phyloP scores from a whole-genome alignment of 2,329 filamentous ascomycete species.

The Penicillium occitanis region DNA sequence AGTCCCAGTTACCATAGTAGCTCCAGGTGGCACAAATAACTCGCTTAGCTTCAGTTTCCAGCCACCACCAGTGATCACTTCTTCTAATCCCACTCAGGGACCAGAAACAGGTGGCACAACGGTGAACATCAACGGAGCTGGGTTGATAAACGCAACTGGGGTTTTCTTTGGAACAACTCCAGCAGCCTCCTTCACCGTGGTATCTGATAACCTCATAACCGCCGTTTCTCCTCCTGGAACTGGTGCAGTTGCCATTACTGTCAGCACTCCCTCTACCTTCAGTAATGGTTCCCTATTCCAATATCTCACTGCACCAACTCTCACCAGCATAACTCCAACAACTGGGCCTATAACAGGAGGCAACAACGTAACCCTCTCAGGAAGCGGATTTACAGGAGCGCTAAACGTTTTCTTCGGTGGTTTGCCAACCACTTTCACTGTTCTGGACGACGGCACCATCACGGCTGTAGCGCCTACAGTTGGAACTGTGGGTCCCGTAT shows the following conservation, averaged over 20 bases:
- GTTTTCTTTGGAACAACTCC: conserved; percentile 11
- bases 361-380: conserved; percentile 8
- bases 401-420: background rate
- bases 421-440: background rate
- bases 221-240: conserved; percentile 14
- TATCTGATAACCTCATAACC: conserved; percentile 9
- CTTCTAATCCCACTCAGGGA: conserved; percentile 1
- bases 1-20: background rate
- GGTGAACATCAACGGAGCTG: conserved; percentile 11
- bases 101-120: background rate
- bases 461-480: background rate
- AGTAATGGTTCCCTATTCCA: conserved; percentile 10
- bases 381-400: background rate
- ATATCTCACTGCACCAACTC: background rate
- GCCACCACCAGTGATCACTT: conserved; percentile 7
- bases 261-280: background rate
- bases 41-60: conserved; percentile 5
- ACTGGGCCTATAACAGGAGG: background rate
- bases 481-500: background rate
- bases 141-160: background rate
- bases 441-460: background rate
- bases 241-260: background rate
- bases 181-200: conserved; percentile 5
- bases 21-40: conserved; percentile 5
- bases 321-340: background rate